Conservation (phyloP, 1,284 basidiomycete genomes). For the Ganoderma meredithae region DNA sequence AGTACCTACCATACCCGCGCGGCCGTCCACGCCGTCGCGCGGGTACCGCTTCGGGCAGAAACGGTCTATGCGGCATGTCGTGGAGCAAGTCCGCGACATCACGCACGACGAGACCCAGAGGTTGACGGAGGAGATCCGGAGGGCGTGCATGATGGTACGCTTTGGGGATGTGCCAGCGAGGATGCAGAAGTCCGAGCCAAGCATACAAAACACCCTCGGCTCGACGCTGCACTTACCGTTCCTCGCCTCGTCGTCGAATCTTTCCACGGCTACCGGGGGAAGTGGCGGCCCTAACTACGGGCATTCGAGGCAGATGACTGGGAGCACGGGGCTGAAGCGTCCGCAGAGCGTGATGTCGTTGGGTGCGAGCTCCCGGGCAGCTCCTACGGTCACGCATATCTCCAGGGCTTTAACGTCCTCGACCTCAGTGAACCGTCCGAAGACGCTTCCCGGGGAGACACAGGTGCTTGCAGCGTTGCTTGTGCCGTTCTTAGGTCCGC, state of each 20-base stretch:
- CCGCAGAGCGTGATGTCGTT: slow-evolving; percentile 51
- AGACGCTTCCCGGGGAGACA: slow-evolving; percentile 58
- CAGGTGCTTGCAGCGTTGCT: slow-evolving; percentile 66
- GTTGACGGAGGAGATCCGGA: slow-evolving; percentile 58
- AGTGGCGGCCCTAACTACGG: slow-evolving; percentile 13
- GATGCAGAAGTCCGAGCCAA: slow-evolving; percentile 40
- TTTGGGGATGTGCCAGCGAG: slow-evolving; percentile 44
- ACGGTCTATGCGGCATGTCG: slow-evolving; percentile 65
- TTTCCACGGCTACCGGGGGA: slow-evolving; percentile 28
- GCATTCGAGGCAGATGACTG: slow-evolving; percentile 41
- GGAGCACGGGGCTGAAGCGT: slow-evolving; percentile 39
- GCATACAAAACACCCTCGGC: slow-evolving; percentile 40
- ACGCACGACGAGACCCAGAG: slow-evolving; percentile 52
- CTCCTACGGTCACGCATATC: slow-evolving; percentile 48
- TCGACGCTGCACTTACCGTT: slow-evolving; percentile 58
- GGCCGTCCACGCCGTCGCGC: slow-evolving; percentile 52
- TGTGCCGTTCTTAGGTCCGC: slow-evolving; percentile 57
- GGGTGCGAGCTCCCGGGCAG: slow-evolving; percentile 32
- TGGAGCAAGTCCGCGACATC: slow-evolving; percentile 61
- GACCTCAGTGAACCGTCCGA: slow-evolving; percentile 39
- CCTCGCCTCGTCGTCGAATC: slow-evolving; percentile 47
- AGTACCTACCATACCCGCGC: slow-evolving; percentile 26
- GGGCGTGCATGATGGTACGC: slow-evolving; percentile 57
- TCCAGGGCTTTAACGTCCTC: slow-evolving; percentile 43
- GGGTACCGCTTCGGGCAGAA: slow-evolving; percentile 59